Conservation (phyloP, 2,329 filamentous ascomycete genomes). For the Clonostachys rhizophaga region DNA sequence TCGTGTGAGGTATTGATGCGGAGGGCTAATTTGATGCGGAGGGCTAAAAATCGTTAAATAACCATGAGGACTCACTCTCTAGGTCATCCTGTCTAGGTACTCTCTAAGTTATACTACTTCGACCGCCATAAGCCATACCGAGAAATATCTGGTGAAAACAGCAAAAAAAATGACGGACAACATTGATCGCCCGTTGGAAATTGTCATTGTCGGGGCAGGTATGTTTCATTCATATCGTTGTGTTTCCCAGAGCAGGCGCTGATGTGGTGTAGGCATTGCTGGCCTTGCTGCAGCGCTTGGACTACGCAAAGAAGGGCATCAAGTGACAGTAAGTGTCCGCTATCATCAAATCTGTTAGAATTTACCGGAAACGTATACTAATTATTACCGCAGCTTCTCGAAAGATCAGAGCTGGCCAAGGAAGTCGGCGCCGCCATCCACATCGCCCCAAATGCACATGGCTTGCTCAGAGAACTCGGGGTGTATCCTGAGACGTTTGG, state of each 20-base stretch:
- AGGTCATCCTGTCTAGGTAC: too few relatives aligned
- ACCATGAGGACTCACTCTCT: too few relatives aligned
- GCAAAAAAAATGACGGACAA: too few relatives aligned
- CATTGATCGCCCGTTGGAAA: slow-evolving; percentile 2
- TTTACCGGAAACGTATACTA: slow-evolving; percentile 14
- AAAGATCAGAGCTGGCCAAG: slow-evolving; percentile 49
- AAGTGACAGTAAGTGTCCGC: slow-evolving; percentile 29
- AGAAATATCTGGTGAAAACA: too few relatives aligned
- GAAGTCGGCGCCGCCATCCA: slow-evolving; percentile 60
- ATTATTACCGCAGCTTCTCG: slow-evolving; percentile 34
- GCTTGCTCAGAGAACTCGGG: slow-evolving; percentile 39
- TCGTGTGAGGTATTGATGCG: too few relatives aligned
- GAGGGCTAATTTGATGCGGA: too few relatives aligned
- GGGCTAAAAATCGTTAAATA: too few relatives aligned
- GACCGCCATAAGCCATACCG: too few relatives aligned
- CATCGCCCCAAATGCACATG: slow-evolving; percentile 56
- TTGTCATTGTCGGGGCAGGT: slow-evolving; percentile 14
- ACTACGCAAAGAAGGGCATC: slow-evolving; percentile 40
- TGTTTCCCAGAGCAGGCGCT: neutral
- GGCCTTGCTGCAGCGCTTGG: slow-evolving; percentile 42
- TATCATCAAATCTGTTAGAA: neutral
- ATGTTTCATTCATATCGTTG: neutral
- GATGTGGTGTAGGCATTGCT: slow-evolving; percentile 30
- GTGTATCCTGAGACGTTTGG: slow-evolving; percentile 29
- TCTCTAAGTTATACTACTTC: too few relatives aligned